A percentile compares a stretch with the other conserved stretches of the same genome.
phyloP scores from a whole-genome alignment of 2,329 filamentous ascomycete species.

The Alternaria gaisen region DNA sequence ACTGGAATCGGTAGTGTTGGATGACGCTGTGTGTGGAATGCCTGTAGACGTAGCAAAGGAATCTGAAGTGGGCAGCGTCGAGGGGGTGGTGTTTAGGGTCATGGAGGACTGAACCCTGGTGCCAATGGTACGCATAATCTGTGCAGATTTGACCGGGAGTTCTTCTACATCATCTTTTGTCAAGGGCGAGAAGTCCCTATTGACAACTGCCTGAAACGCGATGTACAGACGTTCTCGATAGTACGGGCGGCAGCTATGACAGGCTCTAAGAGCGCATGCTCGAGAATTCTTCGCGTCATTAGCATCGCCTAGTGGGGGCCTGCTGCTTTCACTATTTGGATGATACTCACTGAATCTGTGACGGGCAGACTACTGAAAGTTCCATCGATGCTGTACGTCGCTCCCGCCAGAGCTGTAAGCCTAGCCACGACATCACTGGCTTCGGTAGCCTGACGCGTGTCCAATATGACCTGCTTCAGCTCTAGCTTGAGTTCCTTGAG shows the following conservation, averaged over 20 bases:
- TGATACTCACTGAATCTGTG: slow-evolving; percentile 25
- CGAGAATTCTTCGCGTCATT: slow-evolving; percentile 11
- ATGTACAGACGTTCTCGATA: slow-evolving; percentile 58
- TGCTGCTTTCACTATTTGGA: background rate
- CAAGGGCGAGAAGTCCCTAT: slow-evolving; percentile 46
- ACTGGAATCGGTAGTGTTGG: slow-evolving; percentile 32
- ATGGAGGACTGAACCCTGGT: slow-evolving; percentile 5
- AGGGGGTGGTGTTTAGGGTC: slow-evolving; percentile 10
- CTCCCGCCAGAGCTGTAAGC: slow-evolving; percentile 19
- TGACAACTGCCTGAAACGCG: slow-evolving; percentile 56
- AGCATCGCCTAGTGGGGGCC: background rate
- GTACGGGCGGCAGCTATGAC: slow-evolving; percentile 61
- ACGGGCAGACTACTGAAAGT: slow-evolving; percentile 21
- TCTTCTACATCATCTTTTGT: slow-evolving; percentile 38
- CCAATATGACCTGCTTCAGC: slow-evolving; percentile 39
- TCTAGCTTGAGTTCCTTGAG: slow-evolving; percentile 46
- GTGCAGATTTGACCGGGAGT: slow-evolving; percentile 50
- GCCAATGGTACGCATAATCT: slow-evolving; percentile 48
- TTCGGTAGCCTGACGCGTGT: slow-evolving; percentile 27
- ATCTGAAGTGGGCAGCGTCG: slow-evolving; percentile 18
- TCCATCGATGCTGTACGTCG: slow-evolving; percentile 33
- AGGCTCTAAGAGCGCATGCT: slow-evolving; percentile 57
- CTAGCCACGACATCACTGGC: slow-evolving; percentile 30
- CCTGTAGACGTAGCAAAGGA: slow-evolving; percentile 21
- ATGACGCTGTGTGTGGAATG: slow-evolving; percentile 23